Percentiles rank a stretch among this genome's conserved stretches.
Evolutionary conservation across 2,329 filamentous ascomycete species (phyloP).

Genomic region (Penicillium brevicompactum): DNA sequence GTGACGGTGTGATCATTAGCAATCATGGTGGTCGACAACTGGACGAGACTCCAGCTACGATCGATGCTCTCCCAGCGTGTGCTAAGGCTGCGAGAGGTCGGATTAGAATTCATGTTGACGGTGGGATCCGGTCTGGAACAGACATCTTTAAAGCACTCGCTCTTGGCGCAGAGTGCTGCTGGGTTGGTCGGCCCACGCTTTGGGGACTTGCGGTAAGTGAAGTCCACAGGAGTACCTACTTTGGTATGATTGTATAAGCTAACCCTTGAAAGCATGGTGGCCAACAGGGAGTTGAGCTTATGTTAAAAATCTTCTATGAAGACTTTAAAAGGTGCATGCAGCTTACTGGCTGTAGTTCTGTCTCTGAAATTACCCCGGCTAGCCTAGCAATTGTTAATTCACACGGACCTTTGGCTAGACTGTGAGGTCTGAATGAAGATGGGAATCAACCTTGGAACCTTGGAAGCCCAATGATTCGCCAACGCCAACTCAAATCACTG

Average conservation of each 20-base stretch:
- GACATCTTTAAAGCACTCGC: constrained; percentile 43
- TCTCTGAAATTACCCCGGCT: constrained; percentile 27
- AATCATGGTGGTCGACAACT: constrained; percentile 44
- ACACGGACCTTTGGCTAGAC: constrained; percentile 11
- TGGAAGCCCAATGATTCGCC: too few relatives aligned
- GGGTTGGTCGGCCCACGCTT: constrained; percentile 35
- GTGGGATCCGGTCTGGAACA: constrained; percentile 35
- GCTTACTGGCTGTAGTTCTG: constrained; percentile 27
- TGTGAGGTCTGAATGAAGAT: neutral
- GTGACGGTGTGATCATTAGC: constrained; percentile 41
- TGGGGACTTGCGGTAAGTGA: constrained; percentile 39
- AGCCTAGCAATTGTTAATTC: constrained; percentile 22
- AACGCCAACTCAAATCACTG: too few relatives aligned
- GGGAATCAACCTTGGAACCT: too few relatives aligned
- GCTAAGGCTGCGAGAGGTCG: constrained; percentile 31
- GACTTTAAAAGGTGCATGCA: constrained; percentile 37
- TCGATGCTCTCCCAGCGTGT: constrained; percentile 37
- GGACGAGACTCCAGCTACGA: constrained; percentile 38
- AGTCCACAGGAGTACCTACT: neutral
- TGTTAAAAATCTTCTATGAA: constrained; percentile 33
- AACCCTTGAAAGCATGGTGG: constrained; percentile 30
- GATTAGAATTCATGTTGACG: constrained; percentile 37
- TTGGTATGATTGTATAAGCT: constrained; percentile 1
- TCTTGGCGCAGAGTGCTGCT: constrained; percentile 36
- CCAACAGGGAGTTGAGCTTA: constrained; percentile 34